These are phyloP conservation scores for Zalaria obscura DNA, from an alignment of 2,329 filamentous ascomycete species.

Conservation along the genomic window DNA sequence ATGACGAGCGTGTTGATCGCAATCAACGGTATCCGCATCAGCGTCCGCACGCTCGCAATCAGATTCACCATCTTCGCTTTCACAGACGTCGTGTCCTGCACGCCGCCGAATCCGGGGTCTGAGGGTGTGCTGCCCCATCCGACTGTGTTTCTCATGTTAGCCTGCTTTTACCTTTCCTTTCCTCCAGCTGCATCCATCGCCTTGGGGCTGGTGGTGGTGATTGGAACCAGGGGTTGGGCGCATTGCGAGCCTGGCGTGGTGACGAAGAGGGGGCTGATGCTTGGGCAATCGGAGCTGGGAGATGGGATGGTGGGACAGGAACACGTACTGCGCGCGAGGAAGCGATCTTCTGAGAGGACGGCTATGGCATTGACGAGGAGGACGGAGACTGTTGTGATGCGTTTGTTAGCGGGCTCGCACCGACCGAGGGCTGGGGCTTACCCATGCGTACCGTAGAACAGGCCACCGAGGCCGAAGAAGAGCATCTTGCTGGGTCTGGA, in stretches of 20 bases:
- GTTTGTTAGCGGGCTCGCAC: slow-evolving; percentile 10
- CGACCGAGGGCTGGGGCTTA: slow-evolving; percentile 1
- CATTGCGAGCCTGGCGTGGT: not conserved
- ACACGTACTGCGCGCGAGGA: slow-evolving; percentile 61
- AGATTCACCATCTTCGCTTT: slow-evolving; percentile 81
- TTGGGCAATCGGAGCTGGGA: no score
- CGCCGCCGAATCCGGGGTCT: slow-evolving; percentile 67
- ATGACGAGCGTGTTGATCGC: slow-evolving; percentile 72
- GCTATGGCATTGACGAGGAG: slow-evolving; percentile 90
- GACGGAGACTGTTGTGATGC: slow-evolving; percentile 46
- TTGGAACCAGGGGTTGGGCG: not conserved
- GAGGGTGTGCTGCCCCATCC: slow-evolving; percentile 56
- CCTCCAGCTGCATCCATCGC: no score
- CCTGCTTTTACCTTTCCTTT: not conserved
- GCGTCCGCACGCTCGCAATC: slow-evolving; percentile 75
- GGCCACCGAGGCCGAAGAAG: slow-evolving; percentile 53
- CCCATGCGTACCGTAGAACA: slow-evolving; percentile 52
- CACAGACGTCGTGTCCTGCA: slow-evolving; percentile 57
- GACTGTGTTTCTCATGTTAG: slow-evolving; percentile 35
- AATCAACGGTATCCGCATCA: slow-evolving; percentile 87
- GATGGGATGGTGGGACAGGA: not conserved
- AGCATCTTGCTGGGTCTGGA: slow-evolving; percentile 40
- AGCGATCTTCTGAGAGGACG: slow-evolving; percentile 87
- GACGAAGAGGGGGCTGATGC: no score
- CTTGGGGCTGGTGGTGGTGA: not conserved